Percentiles rank a stretch among this genome's conserved stretches.
phyloP scores from a whole-genome alignment of 371 early-diverging fungal genomes.

The Dichotomocladium elegans region DNA sequence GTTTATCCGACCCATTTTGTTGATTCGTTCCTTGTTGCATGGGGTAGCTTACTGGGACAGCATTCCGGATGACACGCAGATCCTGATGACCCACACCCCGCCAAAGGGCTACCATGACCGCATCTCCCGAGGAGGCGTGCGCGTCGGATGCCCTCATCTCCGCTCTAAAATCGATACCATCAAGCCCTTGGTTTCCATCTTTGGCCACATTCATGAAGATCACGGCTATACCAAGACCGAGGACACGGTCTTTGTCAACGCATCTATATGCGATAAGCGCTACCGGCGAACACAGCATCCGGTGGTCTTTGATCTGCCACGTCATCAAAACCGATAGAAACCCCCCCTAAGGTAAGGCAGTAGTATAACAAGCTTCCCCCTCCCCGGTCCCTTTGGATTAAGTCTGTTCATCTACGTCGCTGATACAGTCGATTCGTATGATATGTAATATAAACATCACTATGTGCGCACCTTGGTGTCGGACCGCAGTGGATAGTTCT shows the following conservation, averaged over 20 bases:
- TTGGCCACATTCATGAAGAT: constrained; percentile 58
- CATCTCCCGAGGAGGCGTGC: constrained; percentile 9
- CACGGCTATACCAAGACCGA: constrained; percentile 33
- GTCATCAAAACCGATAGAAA: too few relatives aligned
- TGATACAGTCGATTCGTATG: too few relatives aligned
- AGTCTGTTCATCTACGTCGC: too few relatives aligned
- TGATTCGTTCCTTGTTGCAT: too few relatives aligned
- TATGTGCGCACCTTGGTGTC: too few relatives aligned
- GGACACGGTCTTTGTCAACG: constrained; percentile 47
- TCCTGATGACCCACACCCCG: constrained; percentile 56
- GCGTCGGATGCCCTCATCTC: constrained; percentile 46
- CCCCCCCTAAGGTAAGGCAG: too few relatives aligned
- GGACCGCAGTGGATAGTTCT: too few relatives aligned
- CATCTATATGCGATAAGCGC: constrained; percentile 32
- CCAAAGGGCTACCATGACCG: constrained; percentile 37
- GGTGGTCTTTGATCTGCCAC: constrained; percentile 48
- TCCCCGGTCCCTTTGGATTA: too few relatives aligned
- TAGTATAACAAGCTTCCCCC: too few relatives aligned
- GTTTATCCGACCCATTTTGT: not conserved
- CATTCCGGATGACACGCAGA: constrained; percentile 42
- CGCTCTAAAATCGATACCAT: constrained; percentile 31
- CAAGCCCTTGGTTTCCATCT: constrained; percentile 40
- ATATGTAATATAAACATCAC: too few relatives aligned
- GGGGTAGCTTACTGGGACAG: constrained; percentile 34
- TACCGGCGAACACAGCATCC: constrained; percentile 42